Base-by-base conservation (phyloP, 495 filamentous ascomycete species). In the Xylaria scruposa region DNA sequence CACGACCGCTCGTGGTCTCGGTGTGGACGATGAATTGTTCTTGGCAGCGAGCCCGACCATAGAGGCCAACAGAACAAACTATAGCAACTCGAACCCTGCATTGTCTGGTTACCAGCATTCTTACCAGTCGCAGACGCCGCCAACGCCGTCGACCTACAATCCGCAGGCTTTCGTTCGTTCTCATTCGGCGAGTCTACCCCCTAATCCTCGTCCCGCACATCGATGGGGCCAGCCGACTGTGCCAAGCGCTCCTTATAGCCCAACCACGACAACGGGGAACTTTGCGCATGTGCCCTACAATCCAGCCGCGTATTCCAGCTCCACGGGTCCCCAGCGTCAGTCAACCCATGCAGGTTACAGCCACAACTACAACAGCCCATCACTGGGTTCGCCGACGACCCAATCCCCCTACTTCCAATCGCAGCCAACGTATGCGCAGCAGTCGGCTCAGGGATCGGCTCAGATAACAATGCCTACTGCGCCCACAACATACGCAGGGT, bases 121-220 rank as follows among this genome's bases (percentile, higher is more conserved):
- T 67, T 91, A 91, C 70, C 89, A 91, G 67, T 84, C 88, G 66
- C 81, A 85, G 72, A 80, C 84, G 12, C 84, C 87, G 42, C 83
- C 87, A 40, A 83, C 82, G 21, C 90, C 88, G 60, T 79, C 85
- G 17, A 82, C 88, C 1, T 97, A 97, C 80, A 97, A 97, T 74
- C 94, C 95, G 2, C 93, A 94, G 79, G 83, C 91, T 65, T 98
- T 94, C 78, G 88, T 86, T 58, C 83, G 88, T 10, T 87, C 91
- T 4, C 88, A 92, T 58, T 88, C 91, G 24, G 82, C 79, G 3
- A 79, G 78, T n/a, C 71, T 83, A 40, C 86, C 82, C 40, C 85
- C 82, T 60, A 82, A 82, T 49, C 83, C 82, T 56, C 77, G 80
- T 51, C 80, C 82, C 1, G 63, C 80, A 26, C 44, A 74, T 47